Evolutionary conservation across 2,329 filamentous ascomycete species (phyloP), one percentile per base, ranked within the genome.

Genomic region (Alternaria sp.): DNA sequence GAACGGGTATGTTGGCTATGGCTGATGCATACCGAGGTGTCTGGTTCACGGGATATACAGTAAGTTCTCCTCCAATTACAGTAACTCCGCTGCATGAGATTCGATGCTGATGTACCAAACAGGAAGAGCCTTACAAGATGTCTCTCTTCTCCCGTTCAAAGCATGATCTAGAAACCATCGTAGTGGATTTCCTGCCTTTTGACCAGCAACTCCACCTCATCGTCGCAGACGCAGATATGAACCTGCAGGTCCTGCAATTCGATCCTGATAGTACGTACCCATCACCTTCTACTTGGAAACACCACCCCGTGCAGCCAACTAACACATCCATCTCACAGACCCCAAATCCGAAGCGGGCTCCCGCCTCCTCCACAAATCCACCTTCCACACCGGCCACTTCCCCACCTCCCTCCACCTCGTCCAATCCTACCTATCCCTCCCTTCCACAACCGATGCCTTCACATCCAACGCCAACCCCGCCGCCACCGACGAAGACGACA

Each of bases 61-160:
- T 87, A 84, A 56, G 83, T 74, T 5, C 10, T 47, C 26, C 15
- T 7, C 1, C n/a, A 7, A 11, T 13, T 4, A 45, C 19, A 8
- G 11, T 3, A 13, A 45, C 3, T 2, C 1, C 1, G 11, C 19
- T 4, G 3, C 23, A 21, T 45, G 3, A 2, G 19, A 32, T 23
- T 0, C 15, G 9, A 21, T 53, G 11, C 72, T 78, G 55, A 21
- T n/a, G n/a, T n/a, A n/a, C n/a, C n/a, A n/a, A 50, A 67, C 57
- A 87, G 81, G 95, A 99, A 81, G 96, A 98, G 75, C 96, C 96
- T 1, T 99, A 98, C 78, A 94, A 92, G 70, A 93, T 99, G 89
- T 91, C 93, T 66, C 86, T 97, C 4, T 93, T 98, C 69, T 93
- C 94, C 45, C 97, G 97, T 81, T 93, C 91, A 71, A 87, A 90